phyloP scores from a whole-genome alignment of 2,329 filamentous ascomycete species.

The Tolypocladium inflatum region DNA sequence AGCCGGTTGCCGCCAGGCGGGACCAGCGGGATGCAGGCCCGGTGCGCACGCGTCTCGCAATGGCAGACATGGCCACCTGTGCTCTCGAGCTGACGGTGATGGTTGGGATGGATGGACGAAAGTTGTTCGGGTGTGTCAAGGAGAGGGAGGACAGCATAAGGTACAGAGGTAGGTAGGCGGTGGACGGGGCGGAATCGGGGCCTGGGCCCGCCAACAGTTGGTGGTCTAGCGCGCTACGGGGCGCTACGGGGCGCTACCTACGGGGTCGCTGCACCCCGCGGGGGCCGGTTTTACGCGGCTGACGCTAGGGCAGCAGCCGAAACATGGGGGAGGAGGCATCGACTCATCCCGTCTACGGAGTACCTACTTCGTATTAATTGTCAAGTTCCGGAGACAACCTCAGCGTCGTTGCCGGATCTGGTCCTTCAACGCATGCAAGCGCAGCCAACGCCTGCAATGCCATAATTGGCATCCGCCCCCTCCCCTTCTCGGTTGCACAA shows the following conservation, averaged over 20 bases:
- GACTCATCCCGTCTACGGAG: too few species aligned
- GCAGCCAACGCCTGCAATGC: not conserved
- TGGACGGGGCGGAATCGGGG: not conserved
- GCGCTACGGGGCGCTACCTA: too few species aligned
- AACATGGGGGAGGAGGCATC: too few species aligned
- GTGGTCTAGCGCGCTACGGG: not conserved
- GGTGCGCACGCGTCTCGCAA: slow-evolving; percentile 4
- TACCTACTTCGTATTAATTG: too few species aligned
- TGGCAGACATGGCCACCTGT: slow-evolving; percentile 4
- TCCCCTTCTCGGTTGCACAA: not conserved
- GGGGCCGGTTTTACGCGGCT: not conserved
- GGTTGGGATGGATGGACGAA: not conserved
- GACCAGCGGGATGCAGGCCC: not conserved
- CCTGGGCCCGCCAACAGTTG: not conserved
- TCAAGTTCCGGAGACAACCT: too few species aligned
- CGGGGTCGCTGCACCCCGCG: not conserved
- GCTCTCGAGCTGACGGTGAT: not conserved
- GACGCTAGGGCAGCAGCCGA: too few species aligned
- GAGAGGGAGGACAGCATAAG: not conserved
- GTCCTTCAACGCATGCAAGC: not conserved
- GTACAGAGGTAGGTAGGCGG: too few species aligned
- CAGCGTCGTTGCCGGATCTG: not conserved
- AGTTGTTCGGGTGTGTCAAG: not conserved
- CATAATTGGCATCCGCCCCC: not conserved
- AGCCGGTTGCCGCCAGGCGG: not conserved